These are phyloP conservation scores for Mycena polygramma DNA, from an alignment of 768 basidiomycete genomes.

Conservation along the genomic window DNA sequence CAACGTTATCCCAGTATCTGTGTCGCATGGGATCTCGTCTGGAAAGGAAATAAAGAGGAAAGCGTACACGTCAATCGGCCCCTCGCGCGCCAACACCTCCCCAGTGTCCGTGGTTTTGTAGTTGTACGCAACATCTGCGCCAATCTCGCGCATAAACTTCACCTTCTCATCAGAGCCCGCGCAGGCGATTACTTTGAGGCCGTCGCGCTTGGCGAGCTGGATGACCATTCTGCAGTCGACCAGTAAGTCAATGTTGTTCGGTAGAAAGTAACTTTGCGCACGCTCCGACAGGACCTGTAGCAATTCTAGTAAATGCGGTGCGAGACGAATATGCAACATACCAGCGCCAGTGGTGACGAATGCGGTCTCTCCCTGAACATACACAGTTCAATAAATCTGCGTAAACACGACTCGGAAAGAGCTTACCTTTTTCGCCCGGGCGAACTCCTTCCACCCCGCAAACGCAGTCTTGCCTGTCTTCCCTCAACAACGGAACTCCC, in stretches of 20 bases:
- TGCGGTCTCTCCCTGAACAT: constrained; percentile 14
- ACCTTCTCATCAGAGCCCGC: constrained; percentile 83
- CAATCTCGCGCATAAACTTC: constrained; percentile 66
- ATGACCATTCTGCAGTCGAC: constrained; percentile 54
- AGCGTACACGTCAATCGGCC: constrained; percentile 60
- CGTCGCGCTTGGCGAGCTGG: constrained; percentile 63
- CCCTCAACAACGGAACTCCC: too few species aligned
- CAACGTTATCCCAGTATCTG: constrained; percentile 71
- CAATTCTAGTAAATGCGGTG: too few species aligned
- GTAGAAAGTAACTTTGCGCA: not conserved
- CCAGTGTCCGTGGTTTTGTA: constrained; percentile 71
- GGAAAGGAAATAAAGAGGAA: too few species aligned
- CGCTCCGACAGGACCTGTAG: constrained; percentile 7
- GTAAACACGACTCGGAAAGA: too few species aligned
- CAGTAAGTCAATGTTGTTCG: not conserved
- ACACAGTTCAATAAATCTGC: not conserved
- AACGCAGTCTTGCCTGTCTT: constrained; percentile 44
- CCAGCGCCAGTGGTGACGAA: constrained; percentile 17
- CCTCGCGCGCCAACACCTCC: constrained; percentile 68
- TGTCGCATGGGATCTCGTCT: not conserved
- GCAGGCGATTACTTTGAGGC: constrained; percentile 75
- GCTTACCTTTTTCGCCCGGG: constrained; percentile 30
- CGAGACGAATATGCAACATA: not conserved
- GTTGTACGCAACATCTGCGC: constrained; percentile 58
- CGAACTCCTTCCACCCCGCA: constrained; percentile 41